phyloP scores from a whole-genome alignment of 768 basidiomycete species.

The Lyophyllum atratum region DNA sequence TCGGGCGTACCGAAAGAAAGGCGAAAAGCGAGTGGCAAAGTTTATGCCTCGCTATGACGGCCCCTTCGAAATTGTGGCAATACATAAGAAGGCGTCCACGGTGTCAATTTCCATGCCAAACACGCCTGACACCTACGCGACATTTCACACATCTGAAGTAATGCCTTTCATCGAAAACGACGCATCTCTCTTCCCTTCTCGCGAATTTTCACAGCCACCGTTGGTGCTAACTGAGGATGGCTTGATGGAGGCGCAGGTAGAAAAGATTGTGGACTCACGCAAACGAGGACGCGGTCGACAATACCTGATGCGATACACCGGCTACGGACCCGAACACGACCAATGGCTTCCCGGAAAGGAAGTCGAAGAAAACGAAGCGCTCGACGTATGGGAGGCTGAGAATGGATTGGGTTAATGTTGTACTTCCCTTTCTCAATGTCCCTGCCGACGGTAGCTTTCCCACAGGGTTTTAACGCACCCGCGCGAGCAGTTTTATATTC shows the following conservation, averaged over 20 bases:
- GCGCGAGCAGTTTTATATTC: no score
- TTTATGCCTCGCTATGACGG: slow-evolving; percentile 38
- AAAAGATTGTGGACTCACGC: slow-evolving; percentile 27
- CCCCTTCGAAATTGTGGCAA: slow-evolving; percentile 18
- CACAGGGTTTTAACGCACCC: no score
- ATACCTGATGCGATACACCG: slow-evolving; percentile 32
- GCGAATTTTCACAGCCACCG: slow-evolving; percentile 11
- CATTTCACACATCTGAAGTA: slow-evolving; percentile 36
- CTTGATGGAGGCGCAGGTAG: slow-evolving; percentile 20
- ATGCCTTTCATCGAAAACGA: slow-evolving; percentile 30
- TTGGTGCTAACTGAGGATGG: slow-evolving; percentile 24
- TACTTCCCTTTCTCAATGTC: no score
- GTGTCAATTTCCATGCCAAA: slow-evolving; percentile 33
- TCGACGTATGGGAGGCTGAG: not conserved
- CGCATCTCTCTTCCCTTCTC: slow-evolving; percentile 26
- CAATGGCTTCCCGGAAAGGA: not conserved
- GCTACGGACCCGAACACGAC: slow-evolving; percentile 20
- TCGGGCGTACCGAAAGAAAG: slow-evolving; percentile 18
- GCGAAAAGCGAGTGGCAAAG: slow-evolving; percentile 31
- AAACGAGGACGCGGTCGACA: slow-evolving; percentile 19
- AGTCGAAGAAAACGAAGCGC: not conserved
- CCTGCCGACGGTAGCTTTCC: no score
- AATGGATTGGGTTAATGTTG: not conserved
- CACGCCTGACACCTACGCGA: slow-evolving; percentile 23
- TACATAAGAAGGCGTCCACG: slow-evolving; percentile 16